Evolutionary conservation across 352 stramenopile genomes (phyloP), one percentile per base, ranked within the genome.

Genomic region (Phytophthora fragariae): DNA sequence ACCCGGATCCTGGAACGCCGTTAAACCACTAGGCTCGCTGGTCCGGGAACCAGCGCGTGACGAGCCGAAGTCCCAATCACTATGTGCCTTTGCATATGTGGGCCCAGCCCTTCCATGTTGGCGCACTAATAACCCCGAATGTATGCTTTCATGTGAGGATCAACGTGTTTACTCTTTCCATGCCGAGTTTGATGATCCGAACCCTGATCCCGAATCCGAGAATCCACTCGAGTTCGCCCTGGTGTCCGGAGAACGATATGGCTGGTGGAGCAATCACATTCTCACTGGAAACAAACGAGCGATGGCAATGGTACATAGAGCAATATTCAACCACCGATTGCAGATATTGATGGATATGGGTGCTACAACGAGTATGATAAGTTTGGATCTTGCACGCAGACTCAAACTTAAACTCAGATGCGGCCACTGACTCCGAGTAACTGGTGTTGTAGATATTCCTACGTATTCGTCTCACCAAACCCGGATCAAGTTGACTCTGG

Each of bases 401-500:
- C 54, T 76, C 2, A 68, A 62, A 33, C 63, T 80, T 12, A 61
- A 65, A 24, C 17, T 80, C 12, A 37, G 19, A 35, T 10, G 52
- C 9, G 27, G 54, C 2, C 9, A 29, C 8, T 21, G 7, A 3
- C 37, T 76, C 41, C 10, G 9, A 3, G 63, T 72, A 5, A 74
- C 24, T 0, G 57, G 64, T 3, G 29, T 76, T 6, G 68, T 72
- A 41, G 72, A 65, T 15, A 62, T 72, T 0, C 52, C 58, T 0
- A 80, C 76, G 0, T 73, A 76, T 15, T 8, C 5, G 11, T 21
- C 44, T 33, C 17, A 70, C 12, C 14, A n/a, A 57, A 24, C 76
- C 1, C 0, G 1, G 9, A 70, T 76, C 1, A 84, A 84, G 70
- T 57, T 83, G n/a, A 84, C 70, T 0, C 52, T 81, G 8, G 66